Conservation (phyloP, 2,329 filamentous ascomycete species). For the Colletotrichum echinochloae region DNA sequence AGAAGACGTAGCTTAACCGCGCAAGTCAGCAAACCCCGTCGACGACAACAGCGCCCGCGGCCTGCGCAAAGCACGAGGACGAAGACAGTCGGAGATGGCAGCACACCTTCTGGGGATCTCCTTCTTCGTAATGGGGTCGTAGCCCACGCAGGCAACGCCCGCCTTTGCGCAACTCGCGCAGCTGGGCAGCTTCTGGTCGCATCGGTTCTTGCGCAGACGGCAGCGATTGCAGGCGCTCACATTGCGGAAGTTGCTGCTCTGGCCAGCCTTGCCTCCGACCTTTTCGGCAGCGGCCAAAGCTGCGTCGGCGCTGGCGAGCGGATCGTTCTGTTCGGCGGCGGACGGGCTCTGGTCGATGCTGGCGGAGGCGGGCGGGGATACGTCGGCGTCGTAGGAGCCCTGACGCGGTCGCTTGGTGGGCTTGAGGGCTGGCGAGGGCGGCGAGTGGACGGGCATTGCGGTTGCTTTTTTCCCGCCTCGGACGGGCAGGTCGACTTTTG, state of each 20-base stretch:
- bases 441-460: constrained; percentile 60
- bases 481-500: not conserved
- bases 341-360: constrained; percentile 53
- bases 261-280: constrained; percentile 59
- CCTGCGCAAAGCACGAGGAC: not conserved
- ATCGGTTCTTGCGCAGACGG: constrained; percentile 91
- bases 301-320: constrained; percentile 44
- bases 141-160: constrained; percentile 90
- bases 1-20: constrained; percentile 83
- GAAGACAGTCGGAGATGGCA: not conserved
- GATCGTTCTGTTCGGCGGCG: constrained; percentile 45
- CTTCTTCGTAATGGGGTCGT: constrained; percentile 95
- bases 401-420: constrained; percentile 70
- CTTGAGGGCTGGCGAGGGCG: constrained; percentile 63
- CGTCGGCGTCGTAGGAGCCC: constrained; percentile 60
- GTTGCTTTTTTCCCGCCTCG: not conserved
- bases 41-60: not conserved
- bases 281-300: constrained; percentile 46
- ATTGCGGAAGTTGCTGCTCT: constrained; percentile 80
- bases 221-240: constrained; percentile 97
- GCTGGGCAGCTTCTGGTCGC: constrained; percentile 91
- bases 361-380: constrained; percentile 51
- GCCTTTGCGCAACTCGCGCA: constrained; percentile 95
- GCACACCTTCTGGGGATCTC: constrained; percentile 90
- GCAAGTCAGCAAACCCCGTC: constrained; percentile 13